Conservation (phyloP, 345 rosid species). For the Salix koriyanagi region DNA sequence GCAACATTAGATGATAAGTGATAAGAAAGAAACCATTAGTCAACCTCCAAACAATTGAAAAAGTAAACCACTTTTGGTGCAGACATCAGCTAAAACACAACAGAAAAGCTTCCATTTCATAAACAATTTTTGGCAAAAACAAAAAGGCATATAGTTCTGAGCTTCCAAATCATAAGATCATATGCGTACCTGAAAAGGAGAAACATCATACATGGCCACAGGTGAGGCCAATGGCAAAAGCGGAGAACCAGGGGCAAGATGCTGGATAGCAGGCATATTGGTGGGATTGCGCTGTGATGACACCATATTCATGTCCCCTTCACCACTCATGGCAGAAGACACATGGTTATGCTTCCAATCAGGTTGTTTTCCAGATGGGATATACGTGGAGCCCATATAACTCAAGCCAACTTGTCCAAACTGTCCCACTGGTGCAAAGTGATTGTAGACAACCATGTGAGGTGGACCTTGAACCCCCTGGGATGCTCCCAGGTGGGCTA, state of each 20-base stretch:
- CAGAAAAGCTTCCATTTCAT: not conserved
- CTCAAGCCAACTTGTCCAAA: constrained; percentile 91
- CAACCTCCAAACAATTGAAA: not conserved
- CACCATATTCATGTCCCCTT: constrained; percentile 56
- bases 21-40: not conserved
- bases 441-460: constrained; percentile 94
- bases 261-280: constrained; percentile 61
- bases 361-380: constrained; percentile 89
- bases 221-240: constrained; percentile 75
- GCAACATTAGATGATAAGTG: not conserved
- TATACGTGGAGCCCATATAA: constrained; percentile 88
- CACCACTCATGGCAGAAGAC: constrained; percentile 57
- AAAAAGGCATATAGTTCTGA: not conserved
- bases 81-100: not conserved
- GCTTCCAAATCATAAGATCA: not conserved
- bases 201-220: constrained; percentile 82
- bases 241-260: constrained; percentile 72
- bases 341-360: constrained; percentile 86
- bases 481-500: constrained; percentile 77
- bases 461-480: constrained; percentile 92
- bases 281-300: constrained; percentile 54
- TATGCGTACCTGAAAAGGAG: constrained; percentile 83
- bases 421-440: constrained; percentile 97
- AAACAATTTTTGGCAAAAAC: not conserved
- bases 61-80: not conserved